phyloP scores from a whole-genome alignment of 208 protist species.

The Trypanosomatidae sp. region DNA sequence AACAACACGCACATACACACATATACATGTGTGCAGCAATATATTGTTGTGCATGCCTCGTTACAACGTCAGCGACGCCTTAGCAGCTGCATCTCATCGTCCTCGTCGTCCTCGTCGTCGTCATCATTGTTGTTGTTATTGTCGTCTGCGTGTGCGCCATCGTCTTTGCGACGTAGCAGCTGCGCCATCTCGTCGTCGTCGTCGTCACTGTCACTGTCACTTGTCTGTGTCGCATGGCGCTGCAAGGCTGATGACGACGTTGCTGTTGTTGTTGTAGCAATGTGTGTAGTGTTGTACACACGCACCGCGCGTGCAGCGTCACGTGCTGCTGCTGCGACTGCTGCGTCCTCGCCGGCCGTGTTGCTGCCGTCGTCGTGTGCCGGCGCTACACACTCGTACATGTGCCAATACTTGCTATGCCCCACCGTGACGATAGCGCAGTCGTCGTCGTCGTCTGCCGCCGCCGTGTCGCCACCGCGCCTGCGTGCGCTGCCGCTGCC shows the following conservation, averaged over 20 bases:
- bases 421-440: slow-evolving; percentile 11
- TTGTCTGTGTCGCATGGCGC: no score
- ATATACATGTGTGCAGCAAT: no score
- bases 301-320: no score
- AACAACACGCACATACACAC: no score
- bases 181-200: slow-evolving; percentile 14
- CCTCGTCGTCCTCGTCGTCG: slow-evolving; percentile 16
- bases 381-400: no score
- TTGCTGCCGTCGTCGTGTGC: slow-evolving; percentile 15
- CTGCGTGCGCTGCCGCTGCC: neutral
- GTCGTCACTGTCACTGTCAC: neutral
- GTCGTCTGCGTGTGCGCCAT: no score
- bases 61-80: slow-evolving; percentile 1
- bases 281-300: no score
- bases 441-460: no score
- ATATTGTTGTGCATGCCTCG: no score
- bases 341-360: slow-evolving; percentile 1
- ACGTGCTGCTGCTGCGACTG: slow-evolving; percentile 5
- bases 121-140: slow-evolving; percentile 3
- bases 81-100: slow-evolving; percentile 31
- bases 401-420: slow-evolving; percentile 45
- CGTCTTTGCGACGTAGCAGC: slow-evolving; percentile 12
- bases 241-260: no score
- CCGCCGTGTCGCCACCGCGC: no score
- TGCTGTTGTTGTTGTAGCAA: no score